Evolutionary conservation across 768 basidiomycete genomes (phyloP).

Genomic region (Leccinum broughii): DNA sequence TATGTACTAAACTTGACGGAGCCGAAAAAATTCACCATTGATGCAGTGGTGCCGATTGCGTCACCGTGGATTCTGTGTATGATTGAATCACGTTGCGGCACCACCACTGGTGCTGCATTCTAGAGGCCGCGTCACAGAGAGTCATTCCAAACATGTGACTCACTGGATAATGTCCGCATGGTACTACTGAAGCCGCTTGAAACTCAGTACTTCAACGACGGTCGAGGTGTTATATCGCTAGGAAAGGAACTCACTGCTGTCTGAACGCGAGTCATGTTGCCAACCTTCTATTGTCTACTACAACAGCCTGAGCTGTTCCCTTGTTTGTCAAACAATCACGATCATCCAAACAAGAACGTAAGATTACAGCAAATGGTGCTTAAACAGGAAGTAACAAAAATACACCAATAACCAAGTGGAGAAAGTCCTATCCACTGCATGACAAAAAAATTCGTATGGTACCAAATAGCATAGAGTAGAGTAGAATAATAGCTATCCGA

Average conservation of each 20-base stretch:
- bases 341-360: background rate
- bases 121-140: conserved; percentile 38
- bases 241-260: background rate
- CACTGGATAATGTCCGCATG: conserved; percentile 36
- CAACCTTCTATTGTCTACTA: background rate
- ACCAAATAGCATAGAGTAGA: conserved; percentile 19
- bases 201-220: conserved; percentile 20
- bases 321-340: background rate
- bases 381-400: background rate
- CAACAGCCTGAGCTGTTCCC: background rate
- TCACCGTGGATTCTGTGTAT: background rate
- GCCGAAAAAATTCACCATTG: conserved; percentile 47
- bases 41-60: conserved; percentile 26
- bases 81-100: background rate
- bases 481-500: background rate
- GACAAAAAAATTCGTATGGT: background rate
- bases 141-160: conserved; percentile 52
- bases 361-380: conserved; percentile 1
- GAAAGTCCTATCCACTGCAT: background rate
- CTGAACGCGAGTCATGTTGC: background rate
- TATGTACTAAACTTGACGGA: conserved; percentile 48
- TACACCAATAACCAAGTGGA: background rate
- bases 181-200: conserved; percentile 38
- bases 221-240: conserved; percentile 32
- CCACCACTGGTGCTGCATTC: conserved; percentile 58